phyloP scores from a whole-genome alignment of 192 early-diverging fungal species.

The Podila verticillata region DNA sequence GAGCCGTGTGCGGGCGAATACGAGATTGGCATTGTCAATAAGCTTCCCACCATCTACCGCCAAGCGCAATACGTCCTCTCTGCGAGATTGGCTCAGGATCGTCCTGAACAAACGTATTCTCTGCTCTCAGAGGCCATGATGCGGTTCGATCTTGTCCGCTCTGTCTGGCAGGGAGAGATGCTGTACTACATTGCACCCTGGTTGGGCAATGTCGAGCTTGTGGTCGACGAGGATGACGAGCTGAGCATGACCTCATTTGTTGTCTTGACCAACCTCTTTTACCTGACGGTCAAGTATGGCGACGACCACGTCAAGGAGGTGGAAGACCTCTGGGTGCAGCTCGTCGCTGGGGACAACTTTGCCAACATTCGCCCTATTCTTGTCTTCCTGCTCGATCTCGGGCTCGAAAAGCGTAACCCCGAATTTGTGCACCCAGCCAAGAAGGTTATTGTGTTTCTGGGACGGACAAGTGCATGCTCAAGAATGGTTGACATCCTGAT shows the following conservation, averaged over 20 bases:
- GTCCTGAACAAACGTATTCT: slow-evolving; percentile 69
- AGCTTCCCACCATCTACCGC: slow-evolving; percentile 82
- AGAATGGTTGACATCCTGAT: slow-evolving; percentile 72
- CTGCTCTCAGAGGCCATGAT: slow-evolving; percentile 82
- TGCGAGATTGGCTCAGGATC: slow-evolving; percentile 69
- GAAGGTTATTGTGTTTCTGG: slow-evolving; percentile 80
- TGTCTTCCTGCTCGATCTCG: slow-evolving; percentile 76
- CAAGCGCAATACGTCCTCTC: slow-evolving; percentile 79
- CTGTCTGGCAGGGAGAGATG: slow-evolving; percentile 73
- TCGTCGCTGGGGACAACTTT: slow-evolving; percentile 68
- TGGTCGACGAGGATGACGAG: slow-evolving; percentile 54
- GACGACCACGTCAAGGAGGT: slow-evolving; percentile 82
- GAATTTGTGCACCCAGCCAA: slow-evolving; percentile 82
- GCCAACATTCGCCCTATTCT: slow-evolving; percentile 71
- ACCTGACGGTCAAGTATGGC: slow-evolving; percentile 83
- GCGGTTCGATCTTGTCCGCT: slow-evolving; percentile 69
- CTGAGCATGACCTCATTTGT: slow-evolving; percentile 60
- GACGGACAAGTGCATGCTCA: slow-evolving; percentile 67
- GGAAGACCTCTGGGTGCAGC: slow-evolving; percentile 79
- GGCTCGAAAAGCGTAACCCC: slow-evolving; percentile 80
- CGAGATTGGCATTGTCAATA: slow-evolving; percentile 74
- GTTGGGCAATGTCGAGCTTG: slow-evolving; percentile 80
- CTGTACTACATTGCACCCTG: slow-evolving; percentile 82
- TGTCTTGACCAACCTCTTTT: slow-evolving; percentile 81
- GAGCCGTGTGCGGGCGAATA: slow-evolving; percentile 71